Evolutionary conservation across 1,139 yeast genomes (phyloP), one percentile per base, ranked within the genome.

Genomic region (Saccharomyces hybrid): DNA sequence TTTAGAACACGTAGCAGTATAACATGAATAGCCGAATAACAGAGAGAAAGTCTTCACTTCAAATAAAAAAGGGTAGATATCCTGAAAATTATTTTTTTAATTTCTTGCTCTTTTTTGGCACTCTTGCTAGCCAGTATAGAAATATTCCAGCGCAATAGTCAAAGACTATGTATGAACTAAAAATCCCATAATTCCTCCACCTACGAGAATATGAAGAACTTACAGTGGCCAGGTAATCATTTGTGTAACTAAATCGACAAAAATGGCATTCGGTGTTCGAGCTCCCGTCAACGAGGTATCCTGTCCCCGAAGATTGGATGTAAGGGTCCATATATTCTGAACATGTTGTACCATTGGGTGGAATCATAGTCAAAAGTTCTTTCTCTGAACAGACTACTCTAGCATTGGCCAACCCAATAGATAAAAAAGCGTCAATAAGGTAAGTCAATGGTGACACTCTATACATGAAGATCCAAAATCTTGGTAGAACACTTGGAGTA

Each of bases 61-160:
- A 3, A 20, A 20, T 3, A 3, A 20, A 3, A 20, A 20, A 20
- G 4, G 23, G 23, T 20, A 20, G 23, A 20, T 20, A 20, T 20
- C n/a, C 16, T n/a, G 8, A 2, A 9, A 30, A 16, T 38, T n/a
- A 38, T 38, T 38, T 38, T 6, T 38, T 16, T 16, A 38, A 5
- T 38, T 59, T 57, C 4, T 53, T 52, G 32, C 54, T 54, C 57
- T 63, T 67, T 63, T 70, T 70, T 56, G 95, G 95, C 54, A 86
- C 95, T 73, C 95, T 81, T 20, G 81, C 81, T 50, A 84, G 70
- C 84, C 88, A 87, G 73, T 86, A 87, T 52, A 86, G 70, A 66
- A 78, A 69, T 26, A 83, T 66, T 5, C 85, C 78, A 23, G 74
- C 74, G 48, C 66, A 52, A 47, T 79, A 70, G 67, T 86, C 83